Conservation (phyloP, 169 alveolate species). For the Cryptosporidium baileyi region DNA sequence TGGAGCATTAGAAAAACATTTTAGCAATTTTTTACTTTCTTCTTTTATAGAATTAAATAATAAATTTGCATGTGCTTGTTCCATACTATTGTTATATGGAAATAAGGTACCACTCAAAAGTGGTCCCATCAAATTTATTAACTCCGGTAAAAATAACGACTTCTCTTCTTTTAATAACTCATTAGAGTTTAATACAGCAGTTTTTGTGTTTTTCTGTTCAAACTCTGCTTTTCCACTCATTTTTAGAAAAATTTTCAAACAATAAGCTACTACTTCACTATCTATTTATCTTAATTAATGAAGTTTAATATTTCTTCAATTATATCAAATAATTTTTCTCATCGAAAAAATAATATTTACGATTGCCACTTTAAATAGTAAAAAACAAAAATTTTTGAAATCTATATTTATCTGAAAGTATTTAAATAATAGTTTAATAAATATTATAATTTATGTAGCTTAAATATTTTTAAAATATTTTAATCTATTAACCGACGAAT, state of each 20-base stretch:
- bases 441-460: too few species aligned
- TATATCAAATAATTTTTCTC: too few species aligned
- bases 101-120: conserved; percentile 59
- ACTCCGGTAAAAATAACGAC: conserved; percentile 46
- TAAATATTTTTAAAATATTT: too few species aligned
- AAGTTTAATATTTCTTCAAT: too few species aligned
- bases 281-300: too few species aligned
- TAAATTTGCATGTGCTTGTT: conserved; percentile 19
- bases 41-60: conserved; percentile 34
- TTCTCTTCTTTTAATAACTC: not conserved
- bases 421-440: too few species aligned
- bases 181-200: not conserved
- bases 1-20: conserved; percentile 41
- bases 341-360: not conserved
- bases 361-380: not conserved
- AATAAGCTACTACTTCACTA: not conserved
- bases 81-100: conserved; percentile 28
- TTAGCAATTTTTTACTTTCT: not conserved
- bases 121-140: conserved; percentile 61
- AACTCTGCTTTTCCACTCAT: not conserved
- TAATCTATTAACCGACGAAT: not conserved
- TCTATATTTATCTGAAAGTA: too few species aligned
- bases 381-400: too few species aligned
- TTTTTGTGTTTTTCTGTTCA: not conserved
- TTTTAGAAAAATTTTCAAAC: not conserved